Evolutionary conservation across 768 basidiomycete genomes (phyloP), one percentile per base, ranked within the genome.

Genomic region (Leucocoprinus leucothites): DNA sequence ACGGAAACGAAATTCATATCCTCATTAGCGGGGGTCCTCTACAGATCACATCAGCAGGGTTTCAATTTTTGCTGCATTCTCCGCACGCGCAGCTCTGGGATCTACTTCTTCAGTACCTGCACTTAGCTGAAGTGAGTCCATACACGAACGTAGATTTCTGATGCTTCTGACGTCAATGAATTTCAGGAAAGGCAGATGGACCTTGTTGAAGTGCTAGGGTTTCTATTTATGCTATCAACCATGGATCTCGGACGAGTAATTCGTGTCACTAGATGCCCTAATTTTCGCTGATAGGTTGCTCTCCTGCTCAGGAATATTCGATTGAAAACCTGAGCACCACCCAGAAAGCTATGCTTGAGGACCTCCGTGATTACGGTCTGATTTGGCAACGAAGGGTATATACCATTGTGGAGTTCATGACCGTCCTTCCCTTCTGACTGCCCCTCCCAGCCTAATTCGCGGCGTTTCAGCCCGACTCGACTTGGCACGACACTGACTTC

Each of bases 31-130:
- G 83, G 44, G 76, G 76, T 47, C 69, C 78, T 53, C 76, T 85
- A 40, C 84, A 86, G 65, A 99, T 99, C 67, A 98, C 95, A 13
- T 96, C 94, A 14, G 79, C 84, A 11, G 97, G 97, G 9, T 98
- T 99, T 67, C 96, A 98, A 65, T 98, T 99, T 66, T 81, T 99
- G 45, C 81, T 99, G 21, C 90, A 97, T 66, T 87, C 94, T 25
- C 90, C 96, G 19, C 92, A 97, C 63, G 91, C 86, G 25, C 97
- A 99, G 67, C 73, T 98, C 16, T 99, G 97, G 97, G 92, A 92
- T 65, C 74, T 98, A 31, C 72, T 99, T 57, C 80, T 98, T 26
- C 90, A 93, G 61, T 99, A 98, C 67, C 74, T 99, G 46, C 81
- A 86, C 58, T 82, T 91, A 73, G 86, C 87, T 21, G 91, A 93